Conservation (phyloP, 225 moss, liverwort and hornwort species). For the Thuidium tamariscinum region DNA sequence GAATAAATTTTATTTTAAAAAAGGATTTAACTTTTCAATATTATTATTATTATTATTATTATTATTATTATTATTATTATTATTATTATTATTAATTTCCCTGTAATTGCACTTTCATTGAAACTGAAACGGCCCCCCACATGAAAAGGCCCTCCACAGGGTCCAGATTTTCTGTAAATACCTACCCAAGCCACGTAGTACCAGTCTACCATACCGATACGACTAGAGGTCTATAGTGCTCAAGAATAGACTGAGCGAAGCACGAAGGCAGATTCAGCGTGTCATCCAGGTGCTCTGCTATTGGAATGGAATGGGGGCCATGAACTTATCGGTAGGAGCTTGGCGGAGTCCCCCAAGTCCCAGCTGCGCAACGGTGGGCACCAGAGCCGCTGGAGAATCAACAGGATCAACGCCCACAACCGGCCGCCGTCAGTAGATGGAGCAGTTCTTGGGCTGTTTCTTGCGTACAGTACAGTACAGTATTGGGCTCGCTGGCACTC, state of each 20-base stretch:
- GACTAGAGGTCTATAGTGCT: too few species aligned
- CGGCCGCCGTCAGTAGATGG: not conserved
- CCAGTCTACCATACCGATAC: not conserved
- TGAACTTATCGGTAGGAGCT: not conserved
- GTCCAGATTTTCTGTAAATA: too few species aligned
- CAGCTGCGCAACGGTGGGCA: not conserved
- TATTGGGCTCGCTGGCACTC: not conserved
- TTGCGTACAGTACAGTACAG: not conserved
- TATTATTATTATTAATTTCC: too few species aligned
- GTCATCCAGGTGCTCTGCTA: not conserved
- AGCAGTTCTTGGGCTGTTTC: not conserved
- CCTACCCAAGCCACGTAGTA: not conserved
- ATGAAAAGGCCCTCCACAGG: too few species aligned
- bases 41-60: too few species aligned
- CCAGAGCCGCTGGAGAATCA: not conserved
- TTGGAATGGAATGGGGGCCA: not conserved
- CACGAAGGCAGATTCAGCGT: not conserved
- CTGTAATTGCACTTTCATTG: too few species aligned
- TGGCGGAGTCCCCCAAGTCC: not conserved
- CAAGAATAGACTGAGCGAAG: not conserved
- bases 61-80: too few species aligned
- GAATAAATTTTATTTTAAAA: too few species aligned
- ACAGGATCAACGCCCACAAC: not conserved
- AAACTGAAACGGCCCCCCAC: too few species aligned
- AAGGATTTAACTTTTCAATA: too few species aligned